phyloP scores from a whole-genome alignment of 768 basidiomycete species.

The Phaeotremella fagi region DNA sequence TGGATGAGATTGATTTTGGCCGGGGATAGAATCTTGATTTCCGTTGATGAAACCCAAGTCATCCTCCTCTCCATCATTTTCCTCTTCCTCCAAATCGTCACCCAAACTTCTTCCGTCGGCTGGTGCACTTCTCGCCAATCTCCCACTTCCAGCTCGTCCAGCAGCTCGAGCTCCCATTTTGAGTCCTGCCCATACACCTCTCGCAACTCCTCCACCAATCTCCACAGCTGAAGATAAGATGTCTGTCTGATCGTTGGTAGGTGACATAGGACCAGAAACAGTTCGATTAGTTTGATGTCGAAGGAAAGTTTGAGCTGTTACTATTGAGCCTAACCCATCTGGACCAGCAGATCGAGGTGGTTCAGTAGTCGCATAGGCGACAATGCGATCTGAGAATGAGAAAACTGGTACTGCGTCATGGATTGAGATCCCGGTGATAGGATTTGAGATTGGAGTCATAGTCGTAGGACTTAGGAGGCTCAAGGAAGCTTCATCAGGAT shows the following conservation, averaged over 20 bases:
- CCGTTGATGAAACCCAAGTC: no score
- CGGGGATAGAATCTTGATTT: no score
- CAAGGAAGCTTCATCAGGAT: no score
- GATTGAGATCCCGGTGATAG: no score
- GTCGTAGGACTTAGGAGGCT: no score
- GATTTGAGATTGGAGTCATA: no score
- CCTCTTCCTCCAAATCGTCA: slow-evolving; percentile 13
- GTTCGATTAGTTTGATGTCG: not conserved
- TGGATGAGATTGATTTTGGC: no score
- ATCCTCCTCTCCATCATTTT: slow-evolving; percentile 13
- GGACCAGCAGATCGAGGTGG: slow-evolving; percentile 20
- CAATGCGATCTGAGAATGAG: slow-evolving; percentile 24
- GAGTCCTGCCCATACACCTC: slow-evolving; percentile 44
- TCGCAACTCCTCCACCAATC: slow-evolving; percentile 37
- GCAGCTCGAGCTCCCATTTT: slow-evolving; percentile 40
- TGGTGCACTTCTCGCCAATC: slow-evolving; percentile 35
- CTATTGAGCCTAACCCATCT: slow-evolving; percentile 30
- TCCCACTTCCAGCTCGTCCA: slow-evolving; percentile 13
- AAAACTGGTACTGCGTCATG: slow-evolving; percentile 22
- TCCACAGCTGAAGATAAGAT: slow-evolving; percentile 29
- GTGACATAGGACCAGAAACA: not conserved
- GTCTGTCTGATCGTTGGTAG: slow-evolving; percentile 4
- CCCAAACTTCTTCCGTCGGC: slow-evolving; percentile 21
- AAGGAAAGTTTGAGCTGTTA: slow-evolving; percentile 8
- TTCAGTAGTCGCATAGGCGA: slow-evolving; percentile 22